These are phyloP conservation scores for Salix caprea DNA, from an alignment of 345 rosid species.

Conservation along the genomic window DNA sequence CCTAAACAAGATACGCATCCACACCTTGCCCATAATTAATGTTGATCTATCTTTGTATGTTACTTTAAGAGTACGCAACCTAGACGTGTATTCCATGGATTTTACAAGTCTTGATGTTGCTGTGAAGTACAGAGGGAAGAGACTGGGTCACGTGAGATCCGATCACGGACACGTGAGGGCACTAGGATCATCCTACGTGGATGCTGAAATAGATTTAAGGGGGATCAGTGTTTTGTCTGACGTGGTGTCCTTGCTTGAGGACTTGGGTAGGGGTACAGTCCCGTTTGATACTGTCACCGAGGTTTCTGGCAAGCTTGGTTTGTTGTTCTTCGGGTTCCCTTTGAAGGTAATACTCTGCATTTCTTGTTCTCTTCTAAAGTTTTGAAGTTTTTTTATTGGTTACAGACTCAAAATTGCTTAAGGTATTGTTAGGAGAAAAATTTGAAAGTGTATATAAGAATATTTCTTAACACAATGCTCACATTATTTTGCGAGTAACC, in stretches of 20 bases:
- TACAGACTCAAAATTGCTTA: not conserved
- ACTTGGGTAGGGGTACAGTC: constrained; percentile 37
- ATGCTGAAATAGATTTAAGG: constrained; percentile 56
- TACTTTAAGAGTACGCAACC: constrained; percentile 54
- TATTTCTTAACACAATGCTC: no score
- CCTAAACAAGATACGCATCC: constrained; percentile 46
- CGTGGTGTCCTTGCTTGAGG: constrained; percentile 45
- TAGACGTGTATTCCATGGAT: constrained; percentile 67
- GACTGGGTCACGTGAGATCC: constrained; percentile 65
- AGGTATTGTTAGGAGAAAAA: no score
- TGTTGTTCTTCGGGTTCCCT: constrained; percentile 51
- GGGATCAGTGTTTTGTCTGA: constrained; percentile 58
- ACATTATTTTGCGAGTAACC: not conserved
- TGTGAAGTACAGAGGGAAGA: constrained; percentile 59
- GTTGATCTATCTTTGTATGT: constrained; percentile 53
- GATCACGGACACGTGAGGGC: constrained; percentile 58
- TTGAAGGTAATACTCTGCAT: constrained; percentile 46
- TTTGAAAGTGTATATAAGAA: not conserved
- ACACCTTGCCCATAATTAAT: constrained; percentile 37
- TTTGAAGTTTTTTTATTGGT: not conserved
- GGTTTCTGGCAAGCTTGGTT: constrained; percentile 54
- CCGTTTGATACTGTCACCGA: constrained; percentile 50
- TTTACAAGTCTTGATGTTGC: constrained; percentile 49
- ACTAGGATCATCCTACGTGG: constrained; percentile 51
- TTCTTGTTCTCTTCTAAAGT: not conserved